Evolutionary conservation across 1,284 basidiomycete genomes (phyloP).

Genomic region (Amylostereum areolatum): DNA sequence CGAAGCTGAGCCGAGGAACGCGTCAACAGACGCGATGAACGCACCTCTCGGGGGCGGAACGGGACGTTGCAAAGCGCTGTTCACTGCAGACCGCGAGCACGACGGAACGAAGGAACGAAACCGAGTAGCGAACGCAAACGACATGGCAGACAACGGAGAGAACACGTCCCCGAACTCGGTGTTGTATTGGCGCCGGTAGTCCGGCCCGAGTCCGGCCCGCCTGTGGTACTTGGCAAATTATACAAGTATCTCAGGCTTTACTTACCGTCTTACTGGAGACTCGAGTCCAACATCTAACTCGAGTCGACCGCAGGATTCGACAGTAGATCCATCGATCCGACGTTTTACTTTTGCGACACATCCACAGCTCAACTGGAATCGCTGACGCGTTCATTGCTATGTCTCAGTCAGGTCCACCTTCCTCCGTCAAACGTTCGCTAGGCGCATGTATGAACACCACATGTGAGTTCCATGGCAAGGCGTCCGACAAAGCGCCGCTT

Average conservation of each 20-base stretch:
- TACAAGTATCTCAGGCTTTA: too few relatives aligned
- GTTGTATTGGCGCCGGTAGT: too few relatives aligned
- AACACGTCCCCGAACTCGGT: too few relatives aligned
- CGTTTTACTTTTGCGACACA: too few relatives aligned
- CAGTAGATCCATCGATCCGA: too few relatives aligned
- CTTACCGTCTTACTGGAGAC: too few relatives aligned
- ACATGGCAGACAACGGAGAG: conserved; percentile 3
- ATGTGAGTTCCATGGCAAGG: conserved; percentile 4
- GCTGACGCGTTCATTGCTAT: too few relatives aligned
- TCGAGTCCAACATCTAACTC: too few relatives aligned
- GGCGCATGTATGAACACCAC: conserved; percentile 12
- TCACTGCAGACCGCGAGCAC: conserved; percentile 10
- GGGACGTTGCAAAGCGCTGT: background rate
- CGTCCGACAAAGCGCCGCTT: conserved; percentile 10
- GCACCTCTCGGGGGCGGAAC: conserved; percentile 9
- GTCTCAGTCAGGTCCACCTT: conserved; percentile 7
- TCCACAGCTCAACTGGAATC: too few relatives aligned
- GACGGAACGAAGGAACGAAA: conserved; percentile 5
- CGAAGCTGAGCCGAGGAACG: background rate
- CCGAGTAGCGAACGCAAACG: conserved; percentile 3
- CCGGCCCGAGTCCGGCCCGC: too few relatives aligned
- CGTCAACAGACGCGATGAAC: background rate
- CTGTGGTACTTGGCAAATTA: too few relatives aligned
- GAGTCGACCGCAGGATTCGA: too few relatives aligned
- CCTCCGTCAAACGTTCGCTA: conserved; percentile 11